Percentiles rank a stretch among this genome's conserved stretches.
phyloP scores from a whole-genome alignment of 352 stramenopile species.

The Globisporangium abappressorium region DNA sequence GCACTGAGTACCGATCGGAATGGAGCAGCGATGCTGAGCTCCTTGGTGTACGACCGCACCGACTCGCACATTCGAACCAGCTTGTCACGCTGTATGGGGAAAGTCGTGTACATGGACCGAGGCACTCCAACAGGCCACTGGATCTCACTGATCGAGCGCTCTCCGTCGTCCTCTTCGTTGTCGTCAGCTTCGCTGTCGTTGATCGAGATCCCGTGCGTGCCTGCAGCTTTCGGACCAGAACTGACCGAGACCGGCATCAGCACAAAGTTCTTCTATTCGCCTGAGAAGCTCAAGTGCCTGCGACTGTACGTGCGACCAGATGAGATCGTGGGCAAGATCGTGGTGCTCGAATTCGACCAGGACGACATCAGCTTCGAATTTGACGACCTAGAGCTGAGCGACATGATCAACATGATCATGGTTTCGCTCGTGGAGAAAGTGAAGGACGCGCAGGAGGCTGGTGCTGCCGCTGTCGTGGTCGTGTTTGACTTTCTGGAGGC shows the following conservation, averaged over 20 bases:
- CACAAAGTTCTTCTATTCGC: conserved; percentile 61
- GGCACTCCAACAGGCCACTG: conserved; percentile 55
- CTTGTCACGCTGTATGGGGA: conserved; percentile 39
- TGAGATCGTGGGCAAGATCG: conserved; percentile 57
- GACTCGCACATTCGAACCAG: conserved; percentile 47
- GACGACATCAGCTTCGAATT: conserved; percentile 51
- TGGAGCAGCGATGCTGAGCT: conserved; percentile 26
- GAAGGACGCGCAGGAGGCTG: conserved; percentile 63
- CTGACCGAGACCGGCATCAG: conserved; percentile 33
- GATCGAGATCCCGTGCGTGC: conserved; percentile 57
- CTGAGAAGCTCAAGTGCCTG: conserved; percentile 56
- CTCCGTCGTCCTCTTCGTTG: conserved; percentile 5
- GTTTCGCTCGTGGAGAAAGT: conserved; percentile 64
- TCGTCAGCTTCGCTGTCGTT: conserved; percentile 13
- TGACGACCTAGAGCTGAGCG: conserved; percentile 49
- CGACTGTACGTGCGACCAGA: conserved; percentile 65
- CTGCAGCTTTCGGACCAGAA: conserved; percentile 47
- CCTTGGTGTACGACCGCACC: conserved; percentile 41
- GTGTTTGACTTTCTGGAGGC: conserved; percentile 73
- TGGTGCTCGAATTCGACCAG: conserved; percentile 70
- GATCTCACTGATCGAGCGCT: conserved; percentile 41
- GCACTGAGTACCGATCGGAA: background rate
- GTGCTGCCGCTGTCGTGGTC: conserved; percentile 49
- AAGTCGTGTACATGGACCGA: conserved; percentile 53
- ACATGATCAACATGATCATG: conserved; percentile 68